A percentile compares a stretch with the other conserved stretches of the same genome.
These are phyloP conservation scores for Davidsoniella eucalypti DNA, from an alignment of 2,329 filamentous ascomycete species.

Conservation along the genomic window DNA sequence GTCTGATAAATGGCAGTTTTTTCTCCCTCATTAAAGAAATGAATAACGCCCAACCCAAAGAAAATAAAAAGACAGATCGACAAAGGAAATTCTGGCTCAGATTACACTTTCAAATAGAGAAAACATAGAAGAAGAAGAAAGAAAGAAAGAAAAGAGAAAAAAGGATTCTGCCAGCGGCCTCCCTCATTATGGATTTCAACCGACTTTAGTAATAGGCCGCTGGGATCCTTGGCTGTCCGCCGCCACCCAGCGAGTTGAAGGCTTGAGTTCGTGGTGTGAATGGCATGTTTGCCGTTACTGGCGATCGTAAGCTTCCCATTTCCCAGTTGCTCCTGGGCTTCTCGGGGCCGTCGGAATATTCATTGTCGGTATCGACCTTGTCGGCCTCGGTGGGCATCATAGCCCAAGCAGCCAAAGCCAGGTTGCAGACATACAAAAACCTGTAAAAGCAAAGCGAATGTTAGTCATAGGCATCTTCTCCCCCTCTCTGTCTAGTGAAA, in stretches of 20 bases:
- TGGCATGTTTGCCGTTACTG: constrained; percentile 21
- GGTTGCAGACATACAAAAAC: constrained; percentile 8
- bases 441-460: constrained; percentile 5
- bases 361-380: constrained; percentile 27
- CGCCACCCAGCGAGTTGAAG: constrained; percentile 42
- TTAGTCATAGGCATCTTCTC: not conserved
- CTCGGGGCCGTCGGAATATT: constrained; percentile 22
- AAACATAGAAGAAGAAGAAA: not conserved
- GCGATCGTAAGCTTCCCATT: constrained; percentile 32
- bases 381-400: constrained; percentile 40
- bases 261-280: constrained; percentile 52
- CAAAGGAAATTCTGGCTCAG: not conserved
- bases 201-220: constrained; percentile 31
- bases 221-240: constrained; percentile 7
- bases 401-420: constrained; percentile 38
- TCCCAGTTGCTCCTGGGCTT: constrained; percentile 31
- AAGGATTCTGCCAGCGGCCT: not conserved
- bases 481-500: not conserved
- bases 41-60: not conserved
- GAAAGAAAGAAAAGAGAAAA: constrained; percentile 1
- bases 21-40: not conserved
- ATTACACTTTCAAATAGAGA: not conserved
- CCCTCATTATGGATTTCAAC: constrained; percentile 14
- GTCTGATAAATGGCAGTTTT: too few species aligned
- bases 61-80: not conserved